Evolutionary conservation across 2,329 filamentous ascomycete genomes (phyloP), one percentile per base, ranked within the genome.

Genomic region (Aspergillus transmontanensis): DNA sequence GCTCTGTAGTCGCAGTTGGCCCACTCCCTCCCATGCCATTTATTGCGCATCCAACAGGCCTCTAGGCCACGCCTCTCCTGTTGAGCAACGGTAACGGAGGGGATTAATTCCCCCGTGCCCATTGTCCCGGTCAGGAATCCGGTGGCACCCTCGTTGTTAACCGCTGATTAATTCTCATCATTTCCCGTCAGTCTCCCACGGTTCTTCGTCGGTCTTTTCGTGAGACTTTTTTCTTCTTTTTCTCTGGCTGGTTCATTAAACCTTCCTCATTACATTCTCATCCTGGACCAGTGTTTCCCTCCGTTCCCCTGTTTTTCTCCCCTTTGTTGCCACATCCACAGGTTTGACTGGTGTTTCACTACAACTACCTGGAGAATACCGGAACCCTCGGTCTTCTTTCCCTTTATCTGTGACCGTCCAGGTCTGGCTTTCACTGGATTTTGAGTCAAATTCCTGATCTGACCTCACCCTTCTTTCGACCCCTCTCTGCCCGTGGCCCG

Each of bases 121-220:
- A 26, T 21, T 14, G n/a, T 30, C 14, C 51, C 51, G 32, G 32
- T 30, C n/a, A 41, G 30, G 21, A 39, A n/a, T 39, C 51, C 51
- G 34, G 34, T 36, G 51, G 30, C 34, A 55, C 30, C 39, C 51
- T 54, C 51, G 11, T 19, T 11, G 26, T 36, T 16, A 23, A 16
- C 21, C n/a, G 51, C 51, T 55, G 51, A 55, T 55, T 55, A 55
- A 55, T 58, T 57, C 39, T 57, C 23, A 26, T 57, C 23, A 11
- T 21, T 57, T 46, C 41, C 28, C 41, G 26, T 34, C 10, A 1
- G 26, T 58, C 26, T 36, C 56, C 55, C 34, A 30, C 23, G 39
- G 39, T 30, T 41, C 39, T 46, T 46, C 39, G 28, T 30, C 16
- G 39, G 16, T 43, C 5, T 41, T 28, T 43, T 28, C 55, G 39